phyloP scores from a whole-genome alignment of 345 rosid species.

The Syzygium oleosum region DNA sequence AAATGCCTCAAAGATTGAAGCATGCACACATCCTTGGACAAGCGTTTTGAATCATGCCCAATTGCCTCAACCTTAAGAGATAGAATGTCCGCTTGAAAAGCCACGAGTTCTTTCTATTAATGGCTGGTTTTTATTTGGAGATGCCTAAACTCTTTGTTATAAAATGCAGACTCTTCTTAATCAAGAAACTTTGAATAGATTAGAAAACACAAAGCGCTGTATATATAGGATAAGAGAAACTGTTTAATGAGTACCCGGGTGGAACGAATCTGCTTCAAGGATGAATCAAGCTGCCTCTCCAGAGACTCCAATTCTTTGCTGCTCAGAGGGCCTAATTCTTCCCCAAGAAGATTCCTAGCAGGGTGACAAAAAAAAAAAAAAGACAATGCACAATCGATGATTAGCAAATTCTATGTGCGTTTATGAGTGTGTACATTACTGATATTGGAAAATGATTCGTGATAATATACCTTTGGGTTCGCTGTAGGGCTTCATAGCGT shows the following conservation, averaged over 20 bases:
- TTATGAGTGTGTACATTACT: neutral
- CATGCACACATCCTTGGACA: neutral
- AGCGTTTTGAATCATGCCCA: neutral
- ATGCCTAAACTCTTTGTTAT: neutral
- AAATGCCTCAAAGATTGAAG: too few relatives aligned
- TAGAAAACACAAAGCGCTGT: neutral
- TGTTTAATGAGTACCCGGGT: conserved; percentile 40
- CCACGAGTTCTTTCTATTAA: neutral
- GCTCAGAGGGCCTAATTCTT: conserved; percentile 81
- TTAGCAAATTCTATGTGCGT: neutral
- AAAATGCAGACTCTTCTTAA: neutral
- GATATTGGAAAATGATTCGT: neutral
- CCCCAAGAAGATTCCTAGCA: conserved; percentile 76
- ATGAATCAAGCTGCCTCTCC: conserved; percentile 92
- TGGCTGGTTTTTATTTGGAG: neutral
- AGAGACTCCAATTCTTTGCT: conserved; percentile 88
- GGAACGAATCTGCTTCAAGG: conserved; percentile 84
- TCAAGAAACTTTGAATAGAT: neutral
- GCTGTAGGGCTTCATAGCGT: conserved; percentile 71
- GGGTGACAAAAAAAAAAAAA: neutral
- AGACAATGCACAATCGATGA: neutral
- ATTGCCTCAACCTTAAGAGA: neutral
- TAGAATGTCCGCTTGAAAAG: neutral
- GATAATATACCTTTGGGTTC: conserved; percentile 54
- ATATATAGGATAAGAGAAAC: neutral